Conservation (phyloP, 2,329 filamentous ascomycete species). For the Fusarium verrucosum region DNA sequence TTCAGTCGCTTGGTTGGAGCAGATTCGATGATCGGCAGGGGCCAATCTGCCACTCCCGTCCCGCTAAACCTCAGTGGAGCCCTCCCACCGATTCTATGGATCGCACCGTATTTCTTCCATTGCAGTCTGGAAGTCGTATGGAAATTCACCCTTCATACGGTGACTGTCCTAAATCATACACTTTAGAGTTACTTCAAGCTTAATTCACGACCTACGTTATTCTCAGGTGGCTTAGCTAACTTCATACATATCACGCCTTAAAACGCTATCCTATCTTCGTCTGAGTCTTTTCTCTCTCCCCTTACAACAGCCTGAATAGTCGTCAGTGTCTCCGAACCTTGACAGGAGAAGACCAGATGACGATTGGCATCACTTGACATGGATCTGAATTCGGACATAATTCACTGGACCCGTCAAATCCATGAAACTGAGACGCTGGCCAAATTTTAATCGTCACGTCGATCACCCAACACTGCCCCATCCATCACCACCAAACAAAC, state of each 20-base stretch:
- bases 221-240: background rate
- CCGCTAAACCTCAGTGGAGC: slow-evolving; percentile 19
- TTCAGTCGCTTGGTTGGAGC: background rate
- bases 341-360: slow-evolving; percentile 7
- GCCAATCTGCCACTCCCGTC: slow-evolving; percentile 32
- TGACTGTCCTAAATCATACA: background rate
- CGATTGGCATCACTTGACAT: slow-evolving; percentile 23
- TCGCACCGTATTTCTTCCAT: background rate
- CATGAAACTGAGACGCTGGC: slow-evolving; percentile 12
- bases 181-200: background rate
- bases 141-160: background rate
- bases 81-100: background rate
- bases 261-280: background rate
- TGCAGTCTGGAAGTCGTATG: background rate
- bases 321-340: background rate
- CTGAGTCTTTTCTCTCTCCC: background rate
- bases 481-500: background rate
- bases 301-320: too few relatives aligned
- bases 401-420: slow-evolving; percentile 14
- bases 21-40: slow-evolving; percentile 29
- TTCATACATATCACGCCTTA: background rate
- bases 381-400: slow-evolving; percentile 5
- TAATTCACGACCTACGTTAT: too few relatives aligned
- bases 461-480: slow-evolving; percentile 31
- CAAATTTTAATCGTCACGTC: slow-evolving; percentile 46